Base-by-base conservation (phyloP, 2,329 filamentous ascomycete genomes). In the Monosporascus cannonballus region DNA sequence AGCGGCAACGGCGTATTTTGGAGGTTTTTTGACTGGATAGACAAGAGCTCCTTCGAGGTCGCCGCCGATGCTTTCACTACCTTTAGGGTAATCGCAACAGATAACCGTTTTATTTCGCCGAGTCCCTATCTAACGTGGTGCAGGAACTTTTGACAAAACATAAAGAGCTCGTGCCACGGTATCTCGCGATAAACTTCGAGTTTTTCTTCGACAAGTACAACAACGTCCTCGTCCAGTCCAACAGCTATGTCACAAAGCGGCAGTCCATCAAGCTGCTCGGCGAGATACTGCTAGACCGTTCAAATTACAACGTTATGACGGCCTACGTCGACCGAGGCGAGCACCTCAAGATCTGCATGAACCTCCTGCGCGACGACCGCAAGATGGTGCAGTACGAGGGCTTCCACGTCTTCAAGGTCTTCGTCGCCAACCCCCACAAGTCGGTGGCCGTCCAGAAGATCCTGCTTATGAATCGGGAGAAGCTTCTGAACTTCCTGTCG, bases 351-450 rank as follows among this genome's bases (percentile, higher is more conserved):
- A 88, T 97, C 59, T 94, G 92, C 75, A 99, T 99, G 94, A 97
- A 96, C 70, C 78, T 99, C 54, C 76, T 99, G 56, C 86, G 91
- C 61, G 94, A 97, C 69, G 93, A 97, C 70, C 84, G 93, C 61
- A 94, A 96, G 71, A 99, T 99, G 92, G 94, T 99, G 56, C 94
- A 97, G 72, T 99, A 99, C 69, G 94, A 99, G 70, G 94, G 92
- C 7, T 99, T 99, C 70, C 94, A 99, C 69, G 93, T 99, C 42
- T 99, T 99, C 80, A 99, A 99, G 77, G 93, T 99, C 57, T 99
- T 99, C 71, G 94, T 97, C 51, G 94, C 94, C 55, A 99, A 99
- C 69, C 94, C 94, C 7, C 92, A 97, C 76, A 99, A 99, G 74
- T 96, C 90, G n/a, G 79, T 93, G 55, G 90, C 92, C 36, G 94